Base-by-base conservation (phyloP, 345 rosid species). In the Brassica carinata region DNA sequence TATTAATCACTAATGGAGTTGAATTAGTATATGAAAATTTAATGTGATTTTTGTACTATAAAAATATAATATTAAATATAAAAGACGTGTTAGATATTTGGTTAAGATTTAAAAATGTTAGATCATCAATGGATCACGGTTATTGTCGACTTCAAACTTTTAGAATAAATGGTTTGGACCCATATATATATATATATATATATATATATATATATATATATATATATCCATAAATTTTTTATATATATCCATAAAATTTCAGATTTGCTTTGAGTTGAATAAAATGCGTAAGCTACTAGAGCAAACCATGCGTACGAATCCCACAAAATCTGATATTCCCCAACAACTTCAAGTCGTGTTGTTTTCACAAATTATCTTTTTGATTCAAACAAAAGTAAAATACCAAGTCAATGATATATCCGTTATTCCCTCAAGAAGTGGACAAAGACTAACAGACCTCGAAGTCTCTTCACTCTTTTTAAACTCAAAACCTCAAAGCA, bases 401-500 rank as follows among this genome's bases (percentile, higher is more conserved):
- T 67, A 77, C 75, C 18, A 67, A 72, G 78, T 77, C 78, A 82
- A 67, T n/a, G 7, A 67, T 8, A 80, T 18, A 13, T n/a, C 57
- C 57, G 57, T 48, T 64, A 33, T 77, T 81, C 77, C 80, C 84
- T 76, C 53, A 71, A 81, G 80, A 75, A 8, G 69, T 76, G 84
- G 84, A 30, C 69, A 31, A 31, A 64, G 26, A 36, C 77, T 72
- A 81, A 81, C 81, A n/a, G 2, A 72, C 66, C 71, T 43, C 59
- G 5, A 43, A 59, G 74, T 59, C 81, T 53, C 58, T 31, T 61
- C 77, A 67, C 67, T 77, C 84, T 77, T 77, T 81, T 58, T 81
- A 77, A 67, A 26, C 81, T 76, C 81, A 45, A 67, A 26, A n/a
- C 69, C 76, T 53, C 40, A 67, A 8, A 34, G 17, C 72, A 53